A percentile compares a stretch with the other conserved stretches of the same genome.
phyloP scores from a whole-genome alignment of 352 stramenopile species.

The Porosira glacialis region DNA sequence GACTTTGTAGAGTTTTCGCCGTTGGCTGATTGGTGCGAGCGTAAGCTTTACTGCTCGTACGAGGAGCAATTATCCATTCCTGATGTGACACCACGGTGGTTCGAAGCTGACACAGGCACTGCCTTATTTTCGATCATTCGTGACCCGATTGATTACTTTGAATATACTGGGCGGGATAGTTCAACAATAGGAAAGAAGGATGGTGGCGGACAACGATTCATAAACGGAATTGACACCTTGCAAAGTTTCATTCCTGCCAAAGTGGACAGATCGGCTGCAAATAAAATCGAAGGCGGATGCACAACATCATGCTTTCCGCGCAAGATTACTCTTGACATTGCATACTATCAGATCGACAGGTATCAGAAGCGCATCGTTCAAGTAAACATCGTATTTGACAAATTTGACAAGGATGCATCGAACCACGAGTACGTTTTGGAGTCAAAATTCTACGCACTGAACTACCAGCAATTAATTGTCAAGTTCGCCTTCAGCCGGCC shows the following conservation, averaged over 20 bases:
- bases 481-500: slow-evolving; percentile 92
- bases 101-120: slow-evolving; percentile 87
- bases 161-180: slow-evolving; percentile 83
- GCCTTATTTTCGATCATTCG: slow-evolving; percentile 89
- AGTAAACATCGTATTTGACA: slow-evolving; percentile 84
- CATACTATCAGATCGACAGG: slow-evolving; percentile 89
- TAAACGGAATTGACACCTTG: slow-evolving; percentile 64
- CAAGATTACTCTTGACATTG: slow-evolving; percentile 87
- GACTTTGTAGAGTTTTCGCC: slow-evolving; percentile 85
- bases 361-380: slow-evolving; percentile 90
- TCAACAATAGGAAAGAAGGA: slow-evolving; percentile 39
- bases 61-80: slow-evolving; percentile 87
- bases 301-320: slow-evolving; percentile 88
- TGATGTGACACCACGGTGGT: slow-evolving; percentile 92
- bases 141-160: slow-evolving; percentile 85
- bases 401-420: slow-evolving; percentile 87
- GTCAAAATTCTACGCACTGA: slow-evolving; percentile 88
- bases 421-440: slow-evolving; percentile 88
- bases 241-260: slow-evolving; percentile 93
- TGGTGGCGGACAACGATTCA: slow-evolving; percentile 51
- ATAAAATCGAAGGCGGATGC: slow-evolving; percentile 85
- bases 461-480: slow-evolving; percentile 93
- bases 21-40: slow-evolving; percentile 88
- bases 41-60: slow-evolving; percentile 86
- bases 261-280: slow-evolving; percentile 83